A percentile compares a stretch with the other conserved stretches of the same genome.
phyloP scores from a whole-genome alignment of 2,329 filamentous ascomycete species.

The Penicillium sp. region DNA sequence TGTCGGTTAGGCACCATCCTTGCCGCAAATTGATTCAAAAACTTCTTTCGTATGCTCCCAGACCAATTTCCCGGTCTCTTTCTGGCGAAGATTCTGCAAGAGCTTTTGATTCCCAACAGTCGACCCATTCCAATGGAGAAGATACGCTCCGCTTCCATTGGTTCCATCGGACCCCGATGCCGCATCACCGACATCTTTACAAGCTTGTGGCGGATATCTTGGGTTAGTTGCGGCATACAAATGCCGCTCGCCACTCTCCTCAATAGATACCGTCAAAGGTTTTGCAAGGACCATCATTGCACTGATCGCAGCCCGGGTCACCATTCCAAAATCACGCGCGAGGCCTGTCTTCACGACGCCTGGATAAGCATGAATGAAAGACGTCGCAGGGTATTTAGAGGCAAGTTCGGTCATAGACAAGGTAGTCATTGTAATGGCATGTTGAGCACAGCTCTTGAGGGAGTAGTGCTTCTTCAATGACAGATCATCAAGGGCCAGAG shows the following conservation, averaged over 20 bases:
- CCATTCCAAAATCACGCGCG: slow-evolving; percentile 6
- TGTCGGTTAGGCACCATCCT: not conserved
- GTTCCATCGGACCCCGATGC: slow-evolving; percentile 12
- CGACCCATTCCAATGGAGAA: slow-evolving; percentile 12
- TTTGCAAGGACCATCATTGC: slow-evolving; percentile 5
- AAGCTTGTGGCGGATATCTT: slow-evolving; percentile 9
- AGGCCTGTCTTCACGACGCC: slow-evolving; percentile 36
- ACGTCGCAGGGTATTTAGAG: slow-evolving; percentile 41
- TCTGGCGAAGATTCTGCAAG: slow-evolving; percentile 11
- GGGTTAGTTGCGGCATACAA: slow-evolving; percentile 16
- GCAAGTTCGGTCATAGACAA: slow-evolving; percentile 39
- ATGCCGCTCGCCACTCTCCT: slow-evolving; percentile 16
- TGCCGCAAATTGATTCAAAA: slow-evolving; percentile 14
- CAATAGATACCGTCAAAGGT: slow-evolving; percentile 11
- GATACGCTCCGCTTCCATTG: slow-evolving; percentile 15
- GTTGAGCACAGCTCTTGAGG: slow-evolving; percentile 10
- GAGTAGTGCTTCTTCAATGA: slow-evolving; percentile 12
- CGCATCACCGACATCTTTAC: slow-evolving; percentile 3
- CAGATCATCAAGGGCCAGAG: slow-evolving; percentile 13
- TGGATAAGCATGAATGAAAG: slow-evolving; percentile 48
- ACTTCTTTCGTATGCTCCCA: slow-evolving; percentile 16
- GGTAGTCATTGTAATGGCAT: slow-evolving; percentile 16
- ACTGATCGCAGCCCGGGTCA: slow-evolving; percentile 7
- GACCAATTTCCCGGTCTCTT: slow-evolving; percentile 9
- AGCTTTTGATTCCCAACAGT: slow-evolving; percentile 8